Evolutionary conservation across 495 filamentous ascomycete species (phyloP), one percentile per base, ranked within the genome.

Genomic region (Tuber brumale): DNA sequence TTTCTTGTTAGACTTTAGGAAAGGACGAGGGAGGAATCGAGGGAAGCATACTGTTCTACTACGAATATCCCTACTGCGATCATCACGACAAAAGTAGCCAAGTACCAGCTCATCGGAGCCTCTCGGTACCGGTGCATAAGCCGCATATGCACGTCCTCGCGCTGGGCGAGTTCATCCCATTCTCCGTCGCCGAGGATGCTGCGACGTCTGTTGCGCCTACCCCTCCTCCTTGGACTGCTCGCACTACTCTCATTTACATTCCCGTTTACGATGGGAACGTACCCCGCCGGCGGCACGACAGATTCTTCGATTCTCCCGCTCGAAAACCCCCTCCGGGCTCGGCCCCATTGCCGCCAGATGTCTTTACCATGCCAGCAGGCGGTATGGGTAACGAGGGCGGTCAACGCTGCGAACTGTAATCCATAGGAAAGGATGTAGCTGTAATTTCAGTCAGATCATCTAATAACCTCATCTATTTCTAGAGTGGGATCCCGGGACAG

Each of bases 31-130:
- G n/a, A 31, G n/a, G 16, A 69, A 16, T 27, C n/a, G 27, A 1
- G 41, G 89, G 27, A 12, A 35, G 57, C 27, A 14, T 18, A 66
- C 57, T 90, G 92, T 85, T 94, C 92, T 4, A 94, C 92, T n/a
- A 94, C 89, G 80, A 95, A 94, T 31, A 95, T 92, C 8, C 91
- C 89, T 70, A 94, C 88, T 9, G 89, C 90, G 1, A 89, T 87
- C 89, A 94, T 94, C 31, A 88, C 85, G 2, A 91, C 78, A 75
- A 90, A 92, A 0, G 90, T 91, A 37, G 88, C 37, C 27, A 94
- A 83, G 81, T 95, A 95, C 93, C 93, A 95, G 77, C 86, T 87
- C 69, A 91, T 86, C 3, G 93, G 93, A 0, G 92, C 92, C 83
- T 95, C 92, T 72, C 89, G 87, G 76, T 93, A 92, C 72, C 88